Conservation (phyloP, 768 basidiomycete species). For the Boletus edulis region DNA sequence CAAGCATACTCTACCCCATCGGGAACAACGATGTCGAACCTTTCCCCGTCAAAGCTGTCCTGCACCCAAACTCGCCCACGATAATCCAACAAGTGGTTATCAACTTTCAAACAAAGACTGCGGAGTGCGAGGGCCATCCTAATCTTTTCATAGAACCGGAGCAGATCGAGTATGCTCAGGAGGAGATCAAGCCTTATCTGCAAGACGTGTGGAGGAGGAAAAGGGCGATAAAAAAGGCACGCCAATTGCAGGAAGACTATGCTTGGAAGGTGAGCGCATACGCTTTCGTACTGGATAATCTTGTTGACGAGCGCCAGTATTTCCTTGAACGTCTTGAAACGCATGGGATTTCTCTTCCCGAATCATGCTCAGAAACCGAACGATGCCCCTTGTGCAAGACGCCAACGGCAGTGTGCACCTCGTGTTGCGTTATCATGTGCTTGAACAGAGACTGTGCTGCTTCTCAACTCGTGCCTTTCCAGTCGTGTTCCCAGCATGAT, state of each 20-base stretch:
- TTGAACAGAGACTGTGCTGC: slow-evolving; percentile 14
- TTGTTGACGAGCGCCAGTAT: slow-evolving; percentile 3
- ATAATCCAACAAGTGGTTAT: slow-evolving; percentile 10
- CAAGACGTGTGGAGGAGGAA: slow-evolving; percentile 10
- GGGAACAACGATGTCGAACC: slow-evolving; percentile 2
- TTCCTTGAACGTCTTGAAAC: slow-evolving; percentile 16
- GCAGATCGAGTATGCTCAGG: slow-evolving; percentile 15
- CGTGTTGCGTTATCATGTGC: slow-evolving; percentile 15
- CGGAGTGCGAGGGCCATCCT: slow-evolving; percentile 9
- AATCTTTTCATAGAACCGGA: slow-evolving; percentile 16
- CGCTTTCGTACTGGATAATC: not conserved
- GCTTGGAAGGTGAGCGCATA: slow-evolving; percentile 13
- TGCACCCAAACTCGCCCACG: slow-evolving; percentile 10
- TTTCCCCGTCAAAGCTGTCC: slow-evolving; percentile 12
- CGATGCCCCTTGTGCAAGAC: slow-evolving; percentile 14
- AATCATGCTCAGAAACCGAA: not conserved
- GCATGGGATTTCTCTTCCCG: not conserved
- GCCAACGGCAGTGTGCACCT: slow-evolving; percentile 6
- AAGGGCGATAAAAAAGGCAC: slow-evolving; percentile 1
- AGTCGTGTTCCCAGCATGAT: slow-evolving; percentile 14
- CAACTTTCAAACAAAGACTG: slow-evolving; percentile 18
- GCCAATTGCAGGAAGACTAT: not conserved
- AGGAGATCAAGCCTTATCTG: slow-evolving; percentile 15
- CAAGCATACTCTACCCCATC: slow-evolving; percentile 13
- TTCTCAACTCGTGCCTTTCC: slow-evolving; percentile 16